phyloP scores from a whole-genome alignment of 2,329 filamentous ascomycete species.

The Teratosphaeriaceae sp. region DNA sequence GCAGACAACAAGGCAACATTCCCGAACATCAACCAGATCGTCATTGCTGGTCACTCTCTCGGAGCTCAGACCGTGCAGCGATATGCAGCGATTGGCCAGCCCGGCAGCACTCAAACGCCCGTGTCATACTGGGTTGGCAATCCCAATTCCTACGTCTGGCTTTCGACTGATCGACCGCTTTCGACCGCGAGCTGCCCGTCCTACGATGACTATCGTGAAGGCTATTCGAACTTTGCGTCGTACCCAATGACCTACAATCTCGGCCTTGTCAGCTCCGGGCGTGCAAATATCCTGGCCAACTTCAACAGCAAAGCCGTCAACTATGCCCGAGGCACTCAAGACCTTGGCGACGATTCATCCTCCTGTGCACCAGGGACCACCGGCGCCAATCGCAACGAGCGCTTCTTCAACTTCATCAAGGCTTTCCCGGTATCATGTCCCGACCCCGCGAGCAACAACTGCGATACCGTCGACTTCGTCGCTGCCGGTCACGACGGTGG shows the following conservation, averaged over 20 bases:
- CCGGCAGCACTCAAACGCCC: slow-evolving; percentile 18
- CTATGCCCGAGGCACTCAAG: slow-evolving; percentile 29
- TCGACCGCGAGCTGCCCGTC: slow-evolving; percentile 23
- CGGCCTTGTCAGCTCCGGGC: slow-evolving; percentile 23
- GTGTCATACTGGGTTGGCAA: slow-evolving; percentile 31
- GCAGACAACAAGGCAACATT: slow-evolving; percentile 26
- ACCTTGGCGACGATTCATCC: slow-evolving; percentile 30
- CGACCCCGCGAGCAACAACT: slow-evolving; percentile 19
- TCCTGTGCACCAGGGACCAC: slow-evolving; percentile 27
- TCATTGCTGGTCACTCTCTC: slow-evolving; percentile 32
- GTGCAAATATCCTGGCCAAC: slow-evolving; percentile 26
- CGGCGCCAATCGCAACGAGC: slow-evolving; percentile 31
- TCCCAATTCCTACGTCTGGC: slow-evolving; percentile 31
- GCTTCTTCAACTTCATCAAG: slow-evolving; percentile 35
- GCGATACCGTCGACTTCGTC: slow-evolving; percentile 31
- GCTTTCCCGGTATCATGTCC: slow-evolving; percentile 28
- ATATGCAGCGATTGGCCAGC: slow-evolving; percentile 28
- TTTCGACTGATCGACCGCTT: slow-evolving; percentile 26
- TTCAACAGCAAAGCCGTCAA: slow-evolving; percentile 29
- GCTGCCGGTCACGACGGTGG: slow-evolving; percentile 30
- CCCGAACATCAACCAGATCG: slow-evolving; percentile 32
- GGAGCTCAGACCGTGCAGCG: slow-evolving; percentile 31
- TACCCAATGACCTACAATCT: slow-evolving; percentile 28
- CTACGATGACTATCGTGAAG: slow-evolving; percentile 32
- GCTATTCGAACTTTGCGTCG: slow-evolving; percentile 26